These are phyloP conservation scores for Amanita pseudoporphyria DNA, from an alignment of 768 basidiomycete species.

Conservation along the genomic window DNA sequence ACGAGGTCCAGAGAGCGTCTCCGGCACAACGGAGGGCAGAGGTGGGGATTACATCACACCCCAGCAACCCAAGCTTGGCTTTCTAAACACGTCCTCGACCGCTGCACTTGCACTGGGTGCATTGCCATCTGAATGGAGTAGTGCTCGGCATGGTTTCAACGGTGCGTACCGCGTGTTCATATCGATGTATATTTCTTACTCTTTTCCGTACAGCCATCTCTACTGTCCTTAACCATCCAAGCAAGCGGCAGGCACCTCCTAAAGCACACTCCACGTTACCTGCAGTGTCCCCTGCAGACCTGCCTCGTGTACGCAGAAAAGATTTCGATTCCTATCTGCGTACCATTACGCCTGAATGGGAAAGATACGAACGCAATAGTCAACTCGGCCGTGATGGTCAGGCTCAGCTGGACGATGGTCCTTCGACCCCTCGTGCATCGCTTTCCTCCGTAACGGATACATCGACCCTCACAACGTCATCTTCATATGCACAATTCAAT, in stretches of 20 bases:
- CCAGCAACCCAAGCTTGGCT: slow-evolving; percentile 35
- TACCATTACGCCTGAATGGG: slow-evolving; percentile 69
- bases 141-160: slow-evolving; percentile 80
- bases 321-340: slow-evolving; percentile 81
- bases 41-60: slow-evolving; percentile 54
- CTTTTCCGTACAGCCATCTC: slow-evolving; percentile 61
- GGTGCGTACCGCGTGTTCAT: slow-evolving; percentile 36
- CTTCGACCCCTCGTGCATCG: slow-evolving; percentile 17
- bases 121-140: slow-evolving; percentile 66
- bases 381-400: slow-evolving; percentile 29
- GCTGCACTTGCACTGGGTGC: slow-evolving; percentile 34
- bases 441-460: slow-evolving; percentile 13
- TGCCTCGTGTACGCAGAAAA: slow-evolving; percentile 71
- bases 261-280: slow-evolving; percentile 80
- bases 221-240: slow-evolving; percentile 86
- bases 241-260: slow-evolving; percentile 75
- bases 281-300: slow-evolving; percentile 56
- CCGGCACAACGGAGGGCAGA: slow-evolving; percentile 62
- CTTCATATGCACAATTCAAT: slow-evolving; percentile 19
- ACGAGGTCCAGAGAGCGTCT: slow-evolving; percentile 62
- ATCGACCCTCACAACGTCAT: slow-evolving; percentile 11
- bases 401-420: slow-evolving; percentile 26
- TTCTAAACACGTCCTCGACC: slow-evolving; percentile 40
- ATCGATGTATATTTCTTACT: slow-evolving; percentile 1
- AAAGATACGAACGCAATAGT: slow-evolving; percentile 48